Evolutionary conservation across 805 yeast species (phyloP).

Genomic region (Lachancea thermotolerans): DNA sequence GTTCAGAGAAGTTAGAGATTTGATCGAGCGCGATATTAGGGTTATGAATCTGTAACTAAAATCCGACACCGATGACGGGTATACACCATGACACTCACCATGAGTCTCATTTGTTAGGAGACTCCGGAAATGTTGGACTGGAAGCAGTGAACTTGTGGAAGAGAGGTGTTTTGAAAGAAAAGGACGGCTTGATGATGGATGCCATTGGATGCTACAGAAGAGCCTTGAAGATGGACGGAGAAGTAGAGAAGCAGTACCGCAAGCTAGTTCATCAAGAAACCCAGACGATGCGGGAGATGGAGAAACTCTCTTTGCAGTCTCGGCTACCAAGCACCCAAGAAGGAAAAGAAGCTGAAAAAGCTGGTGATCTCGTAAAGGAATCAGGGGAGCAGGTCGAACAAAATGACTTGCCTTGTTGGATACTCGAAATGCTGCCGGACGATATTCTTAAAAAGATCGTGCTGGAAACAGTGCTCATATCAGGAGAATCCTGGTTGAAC

Average conservation of each 20-base stretch:
- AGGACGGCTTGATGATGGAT: constrained; percentile 70
- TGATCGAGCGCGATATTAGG: not conserved
- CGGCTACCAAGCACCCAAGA: not conserved
- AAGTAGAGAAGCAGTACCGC: constrained; percentile 66
- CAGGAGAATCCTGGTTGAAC: constrained; percentile 61
- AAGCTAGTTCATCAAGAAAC: constrained; percentile 39
- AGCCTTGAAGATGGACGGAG: constrained; percentile 50
- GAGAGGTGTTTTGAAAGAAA: constrained; percentile 63
- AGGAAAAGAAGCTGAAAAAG: constrained; percentile 1
- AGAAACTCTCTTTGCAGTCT: not conserved
- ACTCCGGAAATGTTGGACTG: not conserved
- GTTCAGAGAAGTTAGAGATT: not conserved
- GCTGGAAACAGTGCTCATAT: constrained; percentile 38
- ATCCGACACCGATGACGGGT: too few relatives aligned
- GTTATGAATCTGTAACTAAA: too few relatives aligned
- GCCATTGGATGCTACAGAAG: constrained; percentile 67
- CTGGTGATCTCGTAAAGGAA: constrained; percentile 8
- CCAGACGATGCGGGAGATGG: constrained; percentile 14
- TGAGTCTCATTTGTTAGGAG: too few relatives aligned
- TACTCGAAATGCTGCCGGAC: constrained; percentile 43
- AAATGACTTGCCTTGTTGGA: constrained; percentile 35
- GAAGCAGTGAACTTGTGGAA: constrained; percentile 62
- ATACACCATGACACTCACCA: too few relatives aligned
- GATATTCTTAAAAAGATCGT: constrained; percentile 52
- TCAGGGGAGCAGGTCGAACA: constrained; percentile 16